Percentiles rank a stretch among this genome's conserved stretches.
Conservation (phyloP, 257 asterid species). For the Parsonsia alboflavescens region DNA sequence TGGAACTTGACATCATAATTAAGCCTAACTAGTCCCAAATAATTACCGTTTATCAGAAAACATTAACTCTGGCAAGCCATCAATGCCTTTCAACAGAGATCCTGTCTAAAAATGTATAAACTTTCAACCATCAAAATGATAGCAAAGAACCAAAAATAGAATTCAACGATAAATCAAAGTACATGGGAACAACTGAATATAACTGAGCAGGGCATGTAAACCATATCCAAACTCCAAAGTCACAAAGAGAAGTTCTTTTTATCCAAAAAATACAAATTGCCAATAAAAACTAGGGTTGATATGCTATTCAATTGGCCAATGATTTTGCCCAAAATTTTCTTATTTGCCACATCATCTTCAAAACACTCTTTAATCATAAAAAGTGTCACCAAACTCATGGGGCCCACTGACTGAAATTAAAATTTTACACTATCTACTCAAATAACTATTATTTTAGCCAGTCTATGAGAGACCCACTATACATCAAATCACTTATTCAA, state of each 20-base stretch:
- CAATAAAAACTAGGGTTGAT: neutral
- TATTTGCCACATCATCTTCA: neutral
- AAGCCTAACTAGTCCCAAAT: neutral
- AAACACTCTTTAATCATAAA: neutral
- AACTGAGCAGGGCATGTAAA: neutral
- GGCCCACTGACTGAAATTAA: neutral
- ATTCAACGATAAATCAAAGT: neutral
- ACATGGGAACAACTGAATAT: neutral
- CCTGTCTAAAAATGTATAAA: conserved; percentile 43
- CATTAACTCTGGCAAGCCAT: conserved; percentile 26
- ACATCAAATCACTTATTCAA: neutral
- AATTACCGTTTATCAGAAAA: conserved; percentile 41
- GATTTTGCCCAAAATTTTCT: neutral
- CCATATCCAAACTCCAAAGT: neutral
- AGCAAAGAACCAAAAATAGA: neutral
- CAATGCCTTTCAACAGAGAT: conserved; percentile 33
- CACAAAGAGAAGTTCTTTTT: neutral
- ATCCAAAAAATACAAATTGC: neutral
- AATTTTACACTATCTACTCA: neutral
- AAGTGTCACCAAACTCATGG: neutral
- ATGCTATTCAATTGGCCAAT: neutral
- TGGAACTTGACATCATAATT: neutral
- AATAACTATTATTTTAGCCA: neutral
- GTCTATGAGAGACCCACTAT: neutral
- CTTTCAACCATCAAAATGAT: neutral